These are phyloP conservation scores for Aspergillus transmontanensis DNA, from an alignment of 2,329 filamentous ascomycete species.

Conservation along the genomic window DNA sequence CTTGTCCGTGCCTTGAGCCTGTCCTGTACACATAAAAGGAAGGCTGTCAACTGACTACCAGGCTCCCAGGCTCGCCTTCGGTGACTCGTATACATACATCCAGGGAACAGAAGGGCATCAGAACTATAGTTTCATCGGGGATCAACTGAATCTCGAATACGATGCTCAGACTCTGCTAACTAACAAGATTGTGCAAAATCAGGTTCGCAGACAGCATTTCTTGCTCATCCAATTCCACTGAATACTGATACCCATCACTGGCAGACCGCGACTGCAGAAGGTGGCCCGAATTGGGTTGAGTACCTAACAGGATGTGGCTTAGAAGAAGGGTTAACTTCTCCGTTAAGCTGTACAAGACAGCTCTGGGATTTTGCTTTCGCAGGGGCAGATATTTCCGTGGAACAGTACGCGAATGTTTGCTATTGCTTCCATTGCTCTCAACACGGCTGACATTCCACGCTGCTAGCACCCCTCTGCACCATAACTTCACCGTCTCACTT, in stretches of 20 bases:
- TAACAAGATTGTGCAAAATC: slow-evolving; percentile 56
- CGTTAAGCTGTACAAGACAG: slow-evolving; percentile 48
- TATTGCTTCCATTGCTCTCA: neutral
- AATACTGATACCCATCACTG: slow-evolving; percentile 16
- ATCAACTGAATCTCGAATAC: slow-evolving; percentile 51
- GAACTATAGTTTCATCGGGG: slow-evolving; percentile 60
- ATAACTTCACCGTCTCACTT: slow-evolving; percentile 53
- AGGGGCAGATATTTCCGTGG: slow-evolving; percentile 52
- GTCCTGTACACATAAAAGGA: neutral
- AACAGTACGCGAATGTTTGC: slow-evolving; percentile 34
- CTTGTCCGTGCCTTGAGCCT: slow-evolving; percentile 16
- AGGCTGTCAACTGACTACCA: slow-evolving; percentile 9
- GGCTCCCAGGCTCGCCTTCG: slow-evolving; percentile 29
- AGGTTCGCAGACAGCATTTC: slow-evolving; percentile 18
- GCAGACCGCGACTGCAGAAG: slow-evolving; percentile 53
- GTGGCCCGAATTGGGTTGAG: slow-evolving; percentile 59
- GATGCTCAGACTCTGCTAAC: slow-evolving; percentile 47
- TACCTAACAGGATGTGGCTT: slow-evolving; percentile 56
- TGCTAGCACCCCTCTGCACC: slow-evolving; percentile 52
- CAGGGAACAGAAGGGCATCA: slow-evolving; percentile 55
- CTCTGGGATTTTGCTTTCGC: slow-evolving; percentile 62
- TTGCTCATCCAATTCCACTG: neutral
- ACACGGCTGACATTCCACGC: slow-evolving; percentile 4
- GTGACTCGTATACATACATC: slow-evolving; percentile 48
- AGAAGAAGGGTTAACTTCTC: slow-evolving; percentile 46